Evolutionary conservation across 2,329 filamentous ascomycete species (phyloP).

Genomic region (Arachnomyces sp.): DNA sequence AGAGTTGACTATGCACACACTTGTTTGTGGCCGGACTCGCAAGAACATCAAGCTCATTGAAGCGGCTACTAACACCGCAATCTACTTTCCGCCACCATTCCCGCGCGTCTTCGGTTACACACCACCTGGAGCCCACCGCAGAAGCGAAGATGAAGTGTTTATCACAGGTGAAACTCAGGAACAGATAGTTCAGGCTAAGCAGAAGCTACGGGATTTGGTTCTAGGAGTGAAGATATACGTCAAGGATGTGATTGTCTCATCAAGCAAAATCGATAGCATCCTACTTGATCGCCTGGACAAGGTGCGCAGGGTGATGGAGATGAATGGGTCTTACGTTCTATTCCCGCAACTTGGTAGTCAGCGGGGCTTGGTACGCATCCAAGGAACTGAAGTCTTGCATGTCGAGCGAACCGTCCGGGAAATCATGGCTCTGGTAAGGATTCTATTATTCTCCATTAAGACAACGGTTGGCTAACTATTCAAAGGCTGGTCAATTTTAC

Average conservation of each 20-base stretch:
- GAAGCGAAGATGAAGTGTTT: slow-evolving; percentile 84
- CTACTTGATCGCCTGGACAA: slow-evolving; percentile 87
- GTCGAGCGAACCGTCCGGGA: slow-evolving; percentile 92
- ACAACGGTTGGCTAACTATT: slow-evolving; percentile 16
- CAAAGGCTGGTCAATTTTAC: slow-evolving; percentile 89
- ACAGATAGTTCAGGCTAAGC: slow-evolving; percentile 80
- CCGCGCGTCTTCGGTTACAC: slow-evolving; percentile 86
- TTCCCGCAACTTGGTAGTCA: slow-evolving; percentile 83
- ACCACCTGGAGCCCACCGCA: slow-evolving; percentile 69
- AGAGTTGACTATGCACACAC: slow-evolving; percentile 79
- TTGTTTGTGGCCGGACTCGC: slow-evolving; percentile 85
- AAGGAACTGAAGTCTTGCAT: slow-evolving; percentile 86
- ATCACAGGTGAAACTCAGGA: slow-evolving; percentile 86
- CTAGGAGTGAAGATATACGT: slow-evolving; percentile 73
- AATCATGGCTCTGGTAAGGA: slow-evolving; percentile 80
- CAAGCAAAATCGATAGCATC: slow-evolving; percentile 91
- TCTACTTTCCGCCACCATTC: slow-evolving; percentile 95
- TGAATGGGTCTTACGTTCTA: slow-evolving; percentile 89
- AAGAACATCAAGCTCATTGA: slow-evolving; percentile 99
- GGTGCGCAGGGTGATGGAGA: slow-evolving; percentile 94
- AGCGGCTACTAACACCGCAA: slow-evolving; percentile 88
- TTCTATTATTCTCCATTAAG: neutral
- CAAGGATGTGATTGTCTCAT: slow-evolving; percentile 84
- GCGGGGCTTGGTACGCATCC: slow-evolving; percentile 76
- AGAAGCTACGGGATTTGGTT: slow-evolving; percentile 81